Conservation (phyloP, 495 filamentous ascomycete species). For the Thermothielavioides terrestris region DNA sequence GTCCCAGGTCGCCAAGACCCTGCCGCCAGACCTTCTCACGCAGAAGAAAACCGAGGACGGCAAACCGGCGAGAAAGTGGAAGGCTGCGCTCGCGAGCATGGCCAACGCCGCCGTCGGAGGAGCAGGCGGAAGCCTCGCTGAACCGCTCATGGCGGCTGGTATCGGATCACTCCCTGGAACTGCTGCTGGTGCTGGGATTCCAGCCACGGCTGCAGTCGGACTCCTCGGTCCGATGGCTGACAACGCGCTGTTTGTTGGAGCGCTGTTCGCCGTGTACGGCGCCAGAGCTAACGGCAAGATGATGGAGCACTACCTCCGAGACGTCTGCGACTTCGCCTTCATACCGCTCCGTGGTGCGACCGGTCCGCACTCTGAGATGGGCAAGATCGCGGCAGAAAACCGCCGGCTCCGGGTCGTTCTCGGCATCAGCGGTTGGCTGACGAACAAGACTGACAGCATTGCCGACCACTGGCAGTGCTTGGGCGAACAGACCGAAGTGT, state of each 20-base stretch:
- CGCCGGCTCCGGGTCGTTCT: constrained; percentile 74
- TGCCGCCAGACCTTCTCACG: constrained; percentile 58
- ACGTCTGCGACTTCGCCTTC: constrained; percentile 85
- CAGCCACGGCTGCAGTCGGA: constrained; percentile 48
- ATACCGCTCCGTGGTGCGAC: constrained; percentile 54
- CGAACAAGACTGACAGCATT: constrained; percentile 59
- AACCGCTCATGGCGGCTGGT: constrained; percentile 72
- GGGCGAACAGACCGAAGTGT: constrained; percentile 61
- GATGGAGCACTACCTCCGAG: constrained; percentile 79
- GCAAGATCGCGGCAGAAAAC: constrained; percentile 32
- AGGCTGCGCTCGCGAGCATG: constrained; percentile 50
- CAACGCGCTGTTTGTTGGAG: constrained; percentile 67
- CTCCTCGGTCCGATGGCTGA: constrained; percentile 72
- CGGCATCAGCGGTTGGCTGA: constrained; percentile 75
- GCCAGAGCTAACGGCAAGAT: constrained; percentile 74
- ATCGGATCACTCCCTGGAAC: constrained; percentile 77
- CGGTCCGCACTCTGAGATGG: constrained; percentile 27
- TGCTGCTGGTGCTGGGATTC: constrained; percentile 62
- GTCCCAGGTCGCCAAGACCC: constrained; percentile 60
- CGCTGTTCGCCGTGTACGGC: constrained; percentile 84
- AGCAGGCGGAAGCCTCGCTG: constrained; percentile 63
- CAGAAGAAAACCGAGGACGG: constrained; percentile 61
- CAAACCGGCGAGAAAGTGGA: constrained; percentile 61
- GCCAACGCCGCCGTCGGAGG: constrained; percentile 63
- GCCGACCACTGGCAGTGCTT: constrained; percentile 68